Percentiles rank a stretch among this genome's conserved stretches.
Evolutionary conservation across 1,284 basidiomycete species (phyloP).

Genomic region (Ustilago loliicola): DNA sequence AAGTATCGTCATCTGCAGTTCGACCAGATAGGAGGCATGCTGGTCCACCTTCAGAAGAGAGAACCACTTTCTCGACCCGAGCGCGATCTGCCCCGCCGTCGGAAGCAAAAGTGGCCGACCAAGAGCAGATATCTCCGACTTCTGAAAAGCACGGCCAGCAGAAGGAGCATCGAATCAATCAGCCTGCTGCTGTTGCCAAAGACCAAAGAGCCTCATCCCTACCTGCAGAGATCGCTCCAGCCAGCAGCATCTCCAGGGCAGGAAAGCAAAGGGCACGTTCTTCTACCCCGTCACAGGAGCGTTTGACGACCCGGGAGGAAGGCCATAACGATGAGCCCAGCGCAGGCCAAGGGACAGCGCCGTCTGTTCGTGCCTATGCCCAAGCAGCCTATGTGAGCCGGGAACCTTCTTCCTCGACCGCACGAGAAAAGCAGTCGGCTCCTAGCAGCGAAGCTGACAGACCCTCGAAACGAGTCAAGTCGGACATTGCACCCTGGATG

Average conservation of each 20-base stretch:
- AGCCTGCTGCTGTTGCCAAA: not conserved
- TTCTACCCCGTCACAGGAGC: not conserved
- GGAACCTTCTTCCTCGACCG: not conserved
- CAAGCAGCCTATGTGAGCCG: not conserved
- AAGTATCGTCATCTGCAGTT: not conserved
- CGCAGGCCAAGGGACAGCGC: not conserved
- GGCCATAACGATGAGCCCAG: not conserved
- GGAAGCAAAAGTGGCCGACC: too few species aligned
- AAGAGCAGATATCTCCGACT: not conserved
- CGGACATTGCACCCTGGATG: constrained; percentile 36
- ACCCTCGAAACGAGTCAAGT: constrained; percentile 16
- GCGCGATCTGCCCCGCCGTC: not conserved
- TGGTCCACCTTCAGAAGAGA: not conserved
- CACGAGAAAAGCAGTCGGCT: not conserved
- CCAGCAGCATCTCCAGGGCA: not conserved
- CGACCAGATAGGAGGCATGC: not conserved
- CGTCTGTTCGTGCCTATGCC: constrained; percentile 1
- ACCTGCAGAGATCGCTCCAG: not conserved
- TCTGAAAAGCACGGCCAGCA: not conserved
- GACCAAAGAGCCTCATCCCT: not conserved
- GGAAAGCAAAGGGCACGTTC: not conserved
- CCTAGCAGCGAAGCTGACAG: not conserved
- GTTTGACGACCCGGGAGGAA: not conserved
- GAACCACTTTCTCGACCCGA: not conserved
- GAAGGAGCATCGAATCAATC: not conserved